These are phyloP conservation scores for Lactarius evosmus DNA, from an alignment of 768 basidiomycete species.

Conservation along the genomic window DNA sequence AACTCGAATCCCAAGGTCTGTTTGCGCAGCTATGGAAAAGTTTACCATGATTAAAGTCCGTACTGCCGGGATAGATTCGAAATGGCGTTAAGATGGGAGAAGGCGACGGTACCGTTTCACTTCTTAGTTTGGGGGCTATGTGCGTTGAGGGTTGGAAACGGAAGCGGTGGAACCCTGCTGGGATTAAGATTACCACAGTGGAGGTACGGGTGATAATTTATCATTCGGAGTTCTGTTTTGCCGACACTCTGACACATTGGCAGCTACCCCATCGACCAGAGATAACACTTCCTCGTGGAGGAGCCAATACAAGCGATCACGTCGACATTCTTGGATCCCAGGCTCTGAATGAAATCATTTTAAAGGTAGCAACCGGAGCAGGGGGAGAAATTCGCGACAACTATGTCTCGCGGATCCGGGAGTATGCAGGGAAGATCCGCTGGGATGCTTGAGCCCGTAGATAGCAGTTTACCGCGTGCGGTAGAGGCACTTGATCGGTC, in stretches of 20 bases:
- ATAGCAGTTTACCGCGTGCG: too few species aligned
- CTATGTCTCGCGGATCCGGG: constrained; percentile 73
- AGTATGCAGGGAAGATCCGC: constrained; percentile 66
- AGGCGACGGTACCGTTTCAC: constrained; percentile 90
- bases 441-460: constrained; percentile 58
- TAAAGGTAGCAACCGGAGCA: constrained; percentile 84
- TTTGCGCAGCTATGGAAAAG: neutral
- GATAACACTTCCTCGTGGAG: constrained; percentile 74
- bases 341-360: constrained; percentile 81
- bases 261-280: constrained; percentile 81
- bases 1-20: constrained; percentile 51
- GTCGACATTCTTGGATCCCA: constrained; percentile 71
- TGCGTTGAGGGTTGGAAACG: constrained; percentile 94
- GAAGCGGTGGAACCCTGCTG: constrained; percentile 84
- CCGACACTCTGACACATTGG: constrained; percentile 1
- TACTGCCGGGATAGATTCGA: constrained; percentile 43
- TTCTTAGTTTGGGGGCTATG: constrained; percentile 90
- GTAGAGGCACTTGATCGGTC: neutral
- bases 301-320: constrained; percentile 89
- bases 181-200: constrained; percentile 82
- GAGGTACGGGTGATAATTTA: constrained; percentile 51
- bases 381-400: constrained; percentile 67
- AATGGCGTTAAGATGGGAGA: constrained; percentile 93
- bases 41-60: neutral
- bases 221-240: neutral